Evolutionary conservation across 176 grass and related monocot species (phyloP).

Genomic region (Rhynchospora tenuis): DNA sequence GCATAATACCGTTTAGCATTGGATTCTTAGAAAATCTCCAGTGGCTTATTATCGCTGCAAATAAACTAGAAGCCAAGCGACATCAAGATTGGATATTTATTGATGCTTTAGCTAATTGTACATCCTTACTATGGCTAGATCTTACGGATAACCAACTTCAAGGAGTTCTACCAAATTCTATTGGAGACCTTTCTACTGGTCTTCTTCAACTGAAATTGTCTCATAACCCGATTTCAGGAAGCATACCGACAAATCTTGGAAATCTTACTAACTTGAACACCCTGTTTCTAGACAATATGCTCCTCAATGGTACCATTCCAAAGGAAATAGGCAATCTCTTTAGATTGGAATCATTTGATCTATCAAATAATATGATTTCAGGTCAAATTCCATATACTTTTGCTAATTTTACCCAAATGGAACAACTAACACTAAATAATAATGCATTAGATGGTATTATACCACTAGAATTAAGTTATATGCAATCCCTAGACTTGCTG

Average conservation of each 20-base stretch:
- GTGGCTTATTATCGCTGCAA: background rate
- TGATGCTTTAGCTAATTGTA: slow-evolving; percentile 20
- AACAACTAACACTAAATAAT: background rate
- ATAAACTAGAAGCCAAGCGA: slow-evolving; percentile 15
- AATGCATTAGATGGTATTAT: slow-evolving; percentile 11
- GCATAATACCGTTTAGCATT: slow-evolving; percentile 5
- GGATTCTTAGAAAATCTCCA: slow-evolving; percentile 7
- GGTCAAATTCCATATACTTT: slow-evolving; percentile 21
- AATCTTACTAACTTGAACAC: background rate
- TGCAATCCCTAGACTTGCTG: background rate
- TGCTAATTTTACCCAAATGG: slow-evolving; percentile 19
- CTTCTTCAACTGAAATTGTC: background rate
- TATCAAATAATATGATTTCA: slow-evolving; percentile 2
- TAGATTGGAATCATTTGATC: background rate
- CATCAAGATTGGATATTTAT: slow-evolving; percentile 22
- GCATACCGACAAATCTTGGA: slow-evolving; percentile 4
- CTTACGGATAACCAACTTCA: slow-evolving; percentile 12
- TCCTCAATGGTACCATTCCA: slow-evolving; percentile 21
- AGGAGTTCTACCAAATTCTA: slow-evolving; percentile 16
- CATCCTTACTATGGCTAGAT: background rate
- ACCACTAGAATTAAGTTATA: background rate
- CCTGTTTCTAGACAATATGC: background rate
- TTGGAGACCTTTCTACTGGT: slow-evolving; percentile 23
- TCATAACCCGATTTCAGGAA: slow-evolving; percentile 19
- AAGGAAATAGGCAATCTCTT: slow-evolving; percentile 13